Conservation (phyloP, 2,329 filamentous ascomycete species). For the Diaporthe sp. region DNA sequence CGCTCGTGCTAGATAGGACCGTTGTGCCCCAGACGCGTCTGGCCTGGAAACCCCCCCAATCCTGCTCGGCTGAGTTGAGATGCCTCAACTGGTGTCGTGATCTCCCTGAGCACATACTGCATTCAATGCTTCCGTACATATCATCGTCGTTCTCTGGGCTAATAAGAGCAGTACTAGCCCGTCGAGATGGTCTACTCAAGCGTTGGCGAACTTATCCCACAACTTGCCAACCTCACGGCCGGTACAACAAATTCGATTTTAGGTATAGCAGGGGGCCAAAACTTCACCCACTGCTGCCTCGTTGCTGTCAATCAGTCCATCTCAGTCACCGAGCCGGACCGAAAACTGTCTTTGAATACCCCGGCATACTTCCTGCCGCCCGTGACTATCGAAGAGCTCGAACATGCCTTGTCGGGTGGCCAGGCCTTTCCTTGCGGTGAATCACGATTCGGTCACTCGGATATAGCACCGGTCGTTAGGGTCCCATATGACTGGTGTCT, state of each 20-base stretch:
- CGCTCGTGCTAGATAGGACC: background rate
- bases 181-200: conserved; percentile 15
- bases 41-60: background rate
- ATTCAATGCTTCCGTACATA: background rate
- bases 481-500: conserved; percentile 42
- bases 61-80: background rate
- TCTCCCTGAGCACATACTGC: background rate
- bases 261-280: conserved; percentile 41
- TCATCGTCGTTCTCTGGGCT: background rate
- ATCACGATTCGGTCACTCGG: conserved; percentile 39
- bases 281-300: conserved; percentile 46
- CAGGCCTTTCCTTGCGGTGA: conserved; percentile 43
- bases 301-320: conserved; percentile 41
- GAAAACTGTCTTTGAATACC: conserved; percentile 37
- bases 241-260: background rate
- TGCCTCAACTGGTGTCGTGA: background rate
- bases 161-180: background rate
- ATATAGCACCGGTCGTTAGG: conserved; percentile 41
- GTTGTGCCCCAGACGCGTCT: background rate
- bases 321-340: conserved; percentile 1
- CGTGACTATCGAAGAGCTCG: conserved; percentile 36
- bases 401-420: conserved; percentile 27
- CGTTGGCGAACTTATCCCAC: conserved; percentile 12
- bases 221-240: conserved; percentile 29
- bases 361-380: conserved; percentile 32